Percentiles rank a stretch among this genome's conserved stretches.
These are phyloP conservation scores for Eucalyptus sp. DNA, from an alignment of 345 rosid genomes.

Conservation along the genomic window DNA sequence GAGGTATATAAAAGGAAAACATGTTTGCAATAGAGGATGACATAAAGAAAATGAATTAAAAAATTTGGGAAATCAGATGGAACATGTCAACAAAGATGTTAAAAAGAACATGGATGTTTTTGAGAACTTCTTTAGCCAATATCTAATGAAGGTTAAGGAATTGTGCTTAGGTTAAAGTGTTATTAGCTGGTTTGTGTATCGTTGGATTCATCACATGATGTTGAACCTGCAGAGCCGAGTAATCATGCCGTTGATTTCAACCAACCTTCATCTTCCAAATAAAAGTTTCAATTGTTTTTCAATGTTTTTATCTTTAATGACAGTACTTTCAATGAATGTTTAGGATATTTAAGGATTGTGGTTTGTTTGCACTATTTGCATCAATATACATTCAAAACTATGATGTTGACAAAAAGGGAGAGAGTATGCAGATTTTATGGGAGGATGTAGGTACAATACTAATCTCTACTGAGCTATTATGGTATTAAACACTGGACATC, in stretches of 20 bases:
- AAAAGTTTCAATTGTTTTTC: background rate
- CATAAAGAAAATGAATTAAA: background rate
- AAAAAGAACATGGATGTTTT: background rate
- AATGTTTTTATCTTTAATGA: too few relatives aligned
- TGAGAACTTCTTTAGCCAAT: background rate
- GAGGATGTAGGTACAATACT: too few relatives aligned
- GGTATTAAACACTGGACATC: background rate
- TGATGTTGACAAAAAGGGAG: background rate
- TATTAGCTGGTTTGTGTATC: background rate
- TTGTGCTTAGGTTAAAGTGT: background rate
- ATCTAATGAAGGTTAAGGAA: background rate
- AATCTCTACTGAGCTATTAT: background rate
- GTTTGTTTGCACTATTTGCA: background rate
- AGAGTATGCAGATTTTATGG: too few relatives aligned
- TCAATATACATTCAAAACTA: background rate
- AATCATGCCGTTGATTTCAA: background rate
- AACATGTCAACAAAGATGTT: too few relatives aligned
- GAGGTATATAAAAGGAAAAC: too few relatives aligned
- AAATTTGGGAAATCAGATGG: too few relatives aligned
- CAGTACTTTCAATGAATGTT: too few relatives aligned
- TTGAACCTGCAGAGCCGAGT: fast-evolving
- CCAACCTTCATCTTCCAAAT: background rate
- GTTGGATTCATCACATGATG: background rate
- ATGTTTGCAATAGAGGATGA: too few relatives aligned
- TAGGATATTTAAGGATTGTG: background rate